Conservation (phyloP, 1,284 basidiomycete genomes). For the Tilletia caries region DNA sequence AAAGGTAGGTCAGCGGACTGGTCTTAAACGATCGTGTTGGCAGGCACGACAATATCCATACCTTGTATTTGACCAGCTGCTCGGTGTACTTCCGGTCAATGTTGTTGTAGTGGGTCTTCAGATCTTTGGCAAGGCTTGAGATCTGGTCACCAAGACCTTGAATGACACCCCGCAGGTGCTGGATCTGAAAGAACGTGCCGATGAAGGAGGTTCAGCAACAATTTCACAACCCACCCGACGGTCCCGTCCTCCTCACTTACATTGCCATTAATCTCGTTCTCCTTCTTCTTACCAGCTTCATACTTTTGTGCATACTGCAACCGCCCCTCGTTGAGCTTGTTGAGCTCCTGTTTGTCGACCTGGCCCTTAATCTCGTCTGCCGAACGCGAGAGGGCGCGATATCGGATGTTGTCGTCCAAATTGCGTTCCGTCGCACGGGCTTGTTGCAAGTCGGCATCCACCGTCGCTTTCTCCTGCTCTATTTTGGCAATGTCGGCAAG, state of each 20-base stretch:
- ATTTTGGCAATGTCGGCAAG: conserved; percentile 37
- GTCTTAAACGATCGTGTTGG: too few species aligned
- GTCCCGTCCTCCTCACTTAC: conserved; percentile 39
- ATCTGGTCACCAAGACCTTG: conserved; percentile 38
- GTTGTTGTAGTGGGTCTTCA: conserved; percentile 77
- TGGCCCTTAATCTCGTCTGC: conserved; percentile 62
- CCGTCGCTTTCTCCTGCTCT: conserved; percentile 30
- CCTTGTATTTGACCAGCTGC: conserved; percentile 89
- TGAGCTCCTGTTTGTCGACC: conserved; percentile 64
- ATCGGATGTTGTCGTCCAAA: conserved; percentile 79
- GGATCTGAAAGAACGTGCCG: conserved; percentile 1
- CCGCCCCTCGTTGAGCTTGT: conserved; percentile 49
- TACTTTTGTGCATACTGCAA: conserved; percentile 62
- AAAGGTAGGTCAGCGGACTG: background rate
- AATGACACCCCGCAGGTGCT: conserved; percentile 44
- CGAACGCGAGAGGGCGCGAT: conserved; percentile 68
- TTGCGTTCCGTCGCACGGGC: conserved; percentile 59
- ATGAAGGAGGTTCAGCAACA: conserved; percentile 8
- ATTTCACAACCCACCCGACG: conserved; percentile 15
- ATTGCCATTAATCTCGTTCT: conserved; percentile 69
- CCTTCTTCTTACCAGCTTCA: conserved; percentile 66
- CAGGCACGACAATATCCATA: too few species aligned
- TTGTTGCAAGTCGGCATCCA: conserved; percentile 53
- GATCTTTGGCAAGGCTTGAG: conserved; percentile 65
- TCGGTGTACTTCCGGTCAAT: conserved; percentile 80